Conservation (phyloP, 768 basidiomycete species). For the Rhizopogon salebrosus region DNA sequence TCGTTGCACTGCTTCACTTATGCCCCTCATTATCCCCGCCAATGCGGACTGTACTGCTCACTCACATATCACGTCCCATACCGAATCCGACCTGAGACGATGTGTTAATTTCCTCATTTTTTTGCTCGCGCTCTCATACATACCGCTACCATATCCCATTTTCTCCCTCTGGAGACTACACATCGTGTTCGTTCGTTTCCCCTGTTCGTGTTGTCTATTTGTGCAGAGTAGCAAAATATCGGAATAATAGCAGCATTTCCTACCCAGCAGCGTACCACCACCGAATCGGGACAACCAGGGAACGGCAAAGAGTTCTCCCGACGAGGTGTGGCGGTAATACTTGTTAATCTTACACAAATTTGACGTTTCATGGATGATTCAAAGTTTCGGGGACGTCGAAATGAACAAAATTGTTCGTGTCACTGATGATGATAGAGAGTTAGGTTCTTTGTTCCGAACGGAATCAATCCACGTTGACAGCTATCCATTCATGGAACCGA, state of each 20-base stretch:
- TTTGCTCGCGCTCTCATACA: slow-evolving; percentile 9
- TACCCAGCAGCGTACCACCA: background rate
- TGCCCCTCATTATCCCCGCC: slow-evolving; percentile 25
- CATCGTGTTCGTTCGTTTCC: slow-evolving; percentile 7
- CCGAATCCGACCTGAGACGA: slow-evolving; percentile 5
- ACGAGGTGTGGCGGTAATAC: too few relatives aligned
- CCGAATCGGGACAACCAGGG: too few relatives aligned
- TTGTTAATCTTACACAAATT: too few relatives aligned
- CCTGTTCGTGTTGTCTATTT: background rate
- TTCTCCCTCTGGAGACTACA: slow-evolving; percentile 6
- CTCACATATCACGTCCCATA: slow-evolving; percentile 9
- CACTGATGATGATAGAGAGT: too few relatives aligned
- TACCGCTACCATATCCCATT: slow-evolving; percentile 7
- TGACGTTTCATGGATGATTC: too few relatives aligned
- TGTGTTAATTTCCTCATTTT: slow-evolving; percentile 13
- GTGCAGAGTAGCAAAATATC: slow-evolving; percentile 9
- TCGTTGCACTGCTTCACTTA: slow-evolving; percentile 31
- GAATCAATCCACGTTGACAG: too few relatives aligned
- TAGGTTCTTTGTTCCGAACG: too few relatives aligned
- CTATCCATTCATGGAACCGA: too few relatives aligned
- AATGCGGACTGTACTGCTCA: slow-evolving; percentile 12
- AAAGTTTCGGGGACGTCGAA: too few relatives aligned
- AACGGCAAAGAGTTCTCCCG: too few relatives aligned
- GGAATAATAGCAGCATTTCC: slow-evolving; percentile 3
- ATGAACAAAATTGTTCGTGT: too few relatives aligned